These are phyloP conservation scores for Fusarium proliferatum DNA, from an alignment of 2,329 filamentous ascomycete genomes.

Conservation along the genomic window DNA sequence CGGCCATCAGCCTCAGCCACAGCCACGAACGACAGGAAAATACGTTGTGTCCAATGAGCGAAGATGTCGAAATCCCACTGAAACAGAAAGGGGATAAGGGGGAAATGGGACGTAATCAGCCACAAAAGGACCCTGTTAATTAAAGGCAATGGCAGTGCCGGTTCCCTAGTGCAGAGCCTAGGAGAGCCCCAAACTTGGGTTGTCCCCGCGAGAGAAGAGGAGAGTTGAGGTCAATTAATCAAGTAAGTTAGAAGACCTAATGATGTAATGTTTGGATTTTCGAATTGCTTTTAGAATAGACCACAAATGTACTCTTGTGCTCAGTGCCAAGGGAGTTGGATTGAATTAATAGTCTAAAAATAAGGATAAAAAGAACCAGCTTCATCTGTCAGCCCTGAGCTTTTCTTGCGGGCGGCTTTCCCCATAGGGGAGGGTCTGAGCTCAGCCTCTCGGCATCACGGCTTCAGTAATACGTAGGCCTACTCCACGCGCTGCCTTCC, in stretches of 20 bases:
- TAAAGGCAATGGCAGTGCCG: conserved; percentile 18
- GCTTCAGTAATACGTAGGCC: conserved; percentile 44
- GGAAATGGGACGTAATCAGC: conserved; percentile 28
- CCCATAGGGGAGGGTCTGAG: conserved; percentile 34
- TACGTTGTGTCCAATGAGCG: conserved; percentile 17
- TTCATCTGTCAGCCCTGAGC: not conserved
- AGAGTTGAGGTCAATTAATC: not conserved
- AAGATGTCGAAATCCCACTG: not conserved
- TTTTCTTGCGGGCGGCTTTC: conserved; percentile 17
- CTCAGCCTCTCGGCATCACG: conserved; percentile 47
- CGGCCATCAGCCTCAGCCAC: conserved; percentile 3
- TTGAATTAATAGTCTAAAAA: not conserved
- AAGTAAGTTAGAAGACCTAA: too few relatives aligned
- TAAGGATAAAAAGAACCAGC: not conserved
- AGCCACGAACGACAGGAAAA: conserved; percentile 13
- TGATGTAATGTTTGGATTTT: not conserved
- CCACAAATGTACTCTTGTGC: not conserved
- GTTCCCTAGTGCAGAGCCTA: conserved; percentile 1
- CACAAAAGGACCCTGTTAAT: conserved; percentile 42
- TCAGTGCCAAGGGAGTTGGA: not conserved
- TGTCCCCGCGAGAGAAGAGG: not conserved
- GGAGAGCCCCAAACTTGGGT: not conserved
- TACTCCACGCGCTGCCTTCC: conserved; percentile 43
- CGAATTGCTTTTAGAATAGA: fast-evolving
- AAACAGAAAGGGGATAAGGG: conserved; percentile 20